phyloP scores from a whole-genome alignment of 169 alveolate species.

The Plasmodium yoelii region DNA sequence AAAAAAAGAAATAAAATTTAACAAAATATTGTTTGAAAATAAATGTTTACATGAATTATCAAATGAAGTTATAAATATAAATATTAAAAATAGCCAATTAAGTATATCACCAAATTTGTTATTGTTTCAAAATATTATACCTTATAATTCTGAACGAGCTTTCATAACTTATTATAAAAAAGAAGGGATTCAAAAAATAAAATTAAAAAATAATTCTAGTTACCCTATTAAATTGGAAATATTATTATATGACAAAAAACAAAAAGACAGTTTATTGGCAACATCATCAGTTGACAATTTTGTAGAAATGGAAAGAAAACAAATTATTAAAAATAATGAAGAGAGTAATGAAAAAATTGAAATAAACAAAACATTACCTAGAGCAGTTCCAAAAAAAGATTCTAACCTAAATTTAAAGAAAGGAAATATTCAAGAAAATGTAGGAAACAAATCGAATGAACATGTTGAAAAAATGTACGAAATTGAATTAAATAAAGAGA shows the following conservation, averaged over 20 bases:
- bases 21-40: slow-evolving; percentile 2
- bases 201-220: slow-evolving; percentile 25
- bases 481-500: background rate
- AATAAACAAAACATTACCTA: background rate
- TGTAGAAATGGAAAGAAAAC: background rate
- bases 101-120: slow-evolving; percentile 20
- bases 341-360: background rate
- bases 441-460: background rate
- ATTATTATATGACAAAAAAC: slow-evolving; percentile 13
- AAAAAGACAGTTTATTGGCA: background rate
- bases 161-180: slow-evolving; percentile 35
- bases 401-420: background rate
- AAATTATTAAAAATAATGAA: background rate
- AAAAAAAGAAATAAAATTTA: slow-evolving; percentile 14
- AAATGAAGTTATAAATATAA: slow-evolving; percentile 17
- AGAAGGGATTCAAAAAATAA: slow-evolving; percentile 15
- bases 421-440: background rate
- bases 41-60: background rate
- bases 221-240: slow-evolving; percentile 12
- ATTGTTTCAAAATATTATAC: slow-evolving; percentile 14
- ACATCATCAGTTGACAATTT: background rate
- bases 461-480: background rate
- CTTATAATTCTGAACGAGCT: slow-evolving; percentile 6
- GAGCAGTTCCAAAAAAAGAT: background rate
- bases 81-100: slow-evolving; percentile 23